A percentile compares a stretch with the other conserved stretches of the same genome.
Conservation (phyloP, 139 green algal genomes). For the Edaphochlamys debaryana region DNA sequence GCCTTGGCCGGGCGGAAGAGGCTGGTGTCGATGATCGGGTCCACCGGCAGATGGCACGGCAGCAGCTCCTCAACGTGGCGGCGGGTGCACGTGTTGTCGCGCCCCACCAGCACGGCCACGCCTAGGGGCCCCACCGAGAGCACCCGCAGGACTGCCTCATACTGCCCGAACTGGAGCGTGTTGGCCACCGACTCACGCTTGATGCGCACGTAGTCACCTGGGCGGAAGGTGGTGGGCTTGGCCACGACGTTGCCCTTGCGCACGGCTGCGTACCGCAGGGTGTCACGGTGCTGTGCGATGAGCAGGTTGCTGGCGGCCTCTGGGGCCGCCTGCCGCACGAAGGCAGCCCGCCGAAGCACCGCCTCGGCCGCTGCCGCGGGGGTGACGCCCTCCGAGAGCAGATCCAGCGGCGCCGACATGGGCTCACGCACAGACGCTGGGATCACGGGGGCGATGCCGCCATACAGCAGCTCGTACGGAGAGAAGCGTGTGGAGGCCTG, state of each 20-base stretch:
- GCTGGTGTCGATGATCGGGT: no score
- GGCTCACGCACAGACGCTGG: conserved; percentile 29
- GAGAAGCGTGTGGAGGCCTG: conserved; percentile 26
- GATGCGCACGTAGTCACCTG: conserved; percentile 38
- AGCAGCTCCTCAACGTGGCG: neutral
- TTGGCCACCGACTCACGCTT: neutral
- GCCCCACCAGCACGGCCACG: neutral
- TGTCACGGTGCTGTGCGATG: conserved; percentile 41
- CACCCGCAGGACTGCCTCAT: neutral
- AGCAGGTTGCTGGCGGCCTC: conserved; percentile 38
- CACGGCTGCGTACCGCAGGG: neutral
- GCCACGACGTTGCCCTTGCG: neutral
- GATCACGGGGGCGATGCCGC: conserved; percentile 19
- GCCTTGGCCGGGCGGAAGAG: no score
- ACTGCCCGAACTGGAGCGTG: neutral
- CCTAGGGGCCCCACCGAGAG: neutral
- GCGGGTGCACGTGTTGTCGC: neutral
- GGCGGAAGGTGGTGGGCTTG: neutral
- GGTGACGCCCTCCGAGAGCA: no score
- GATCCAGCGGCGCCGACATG: neutral
- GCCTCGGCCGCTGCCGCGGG: neutral
- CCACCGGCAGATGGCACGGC: neutral
- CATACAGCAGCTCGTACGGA: no score
- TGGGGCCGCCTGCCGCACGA: neutral
- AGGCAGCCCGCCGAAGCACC: no score